A percentile compares a stretch with the other conserved stretches of the same genome.
Evolutionary conservation across 1,139 yeast genomes (phyloP).

Genomic region (Saccharomyces uvarum): DNA sequence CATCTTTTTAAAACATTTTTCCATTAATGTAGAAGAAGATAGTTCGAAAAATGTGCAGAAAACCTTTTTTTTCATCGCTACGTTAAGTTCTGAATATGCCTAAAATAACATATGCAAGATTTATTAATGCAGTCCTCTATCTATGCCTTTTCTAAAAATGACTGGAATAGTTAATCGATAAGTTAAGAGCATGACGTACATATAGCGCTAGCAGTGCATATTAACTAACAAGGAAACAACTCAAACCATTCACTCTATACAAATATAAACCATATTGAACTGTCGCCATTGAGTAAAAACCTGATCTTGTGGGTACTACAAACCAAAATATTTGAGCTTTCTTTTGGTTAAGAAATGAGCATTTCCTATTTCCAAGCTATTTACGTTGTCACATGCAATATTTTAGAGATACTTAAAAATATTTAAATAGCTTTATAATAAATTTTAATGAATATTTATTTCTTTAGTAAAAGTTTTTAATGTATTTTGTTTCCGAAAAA

Average conservation of each 20-base stretch:
- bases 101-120: background rate
- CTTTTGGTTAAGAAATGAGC: background rate
- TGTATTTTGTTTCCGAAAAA: background rate
- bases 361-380: background rate
- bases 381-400: background rate
- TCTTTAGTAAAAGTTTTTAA: too few relatives aligned
- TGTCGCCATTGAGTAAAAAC: background rate
- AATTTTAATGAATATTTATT: too few relatives aligned
- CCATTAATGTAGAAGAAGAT: background rate
- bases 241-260: background rate
- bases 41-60: background rate
- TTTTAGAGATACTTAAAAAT: too few relatives aligned
- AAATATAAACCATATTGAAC: background rate
- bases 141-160: background rate
- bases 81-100: background rate
- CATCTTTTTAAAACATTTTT: too few relatives aligned
- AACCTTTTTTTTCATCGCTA: background rate
- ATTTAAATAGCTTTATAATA: too few relatives aligned
- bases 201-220: background rate
- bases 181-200: background rate
- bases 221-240: background rate
- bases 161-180: background rate
- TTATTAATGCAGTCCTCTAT: background rate
- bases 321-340: background rate
- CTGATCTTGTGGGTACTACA: background rate